Conservation (phyloP, 176 grass and related monocot species). For the Carex cristatella region DNA sequence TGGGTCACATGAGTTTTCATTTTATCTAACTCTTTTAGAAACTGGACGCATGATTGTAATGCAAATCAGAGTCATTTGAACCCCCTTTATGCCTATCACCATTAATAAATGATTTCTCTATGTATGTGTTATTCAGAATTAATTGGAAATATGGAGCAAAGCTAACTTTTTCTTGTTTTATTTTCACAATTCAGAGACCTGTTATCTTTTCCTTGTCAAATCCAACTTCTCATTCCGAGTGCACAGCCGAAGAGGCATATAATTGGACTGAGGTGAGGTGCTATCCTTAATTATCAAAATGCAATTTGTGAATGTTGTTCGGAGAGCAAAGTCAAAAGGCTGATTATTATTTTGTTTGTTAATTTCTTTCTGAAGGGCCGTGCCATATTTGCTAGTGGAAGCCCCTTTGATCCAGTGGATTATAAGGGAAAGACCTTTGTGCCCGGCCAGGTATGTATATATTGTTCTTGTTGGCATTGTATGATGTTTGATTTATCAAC, state of each 20-base stretch:
- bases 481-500: neutral
- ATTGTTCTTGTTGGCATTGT: constrained; percentile 16
- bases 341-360: neutral
- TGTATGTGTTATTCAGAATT: neutral
- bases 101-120: neutral
- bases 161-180: neutral
- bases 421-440: constrained; percentile 58
- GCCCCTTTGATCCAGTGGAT: constrained; percentile 89
- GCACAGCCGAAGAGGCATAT: constrained; percentile 93
- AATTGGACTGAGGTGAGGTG: constrained; percentile 63
- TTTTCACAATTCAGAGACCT: constrained; percentile 53
- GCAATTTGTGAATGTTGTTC: neutral
- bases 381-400: constrained; percentile 94
- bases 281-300: constrained; percentile 2
- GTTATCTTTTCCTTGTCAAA: constrained; percentile 88
- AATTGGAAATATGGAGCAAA: neutral
- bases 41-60: neutral
- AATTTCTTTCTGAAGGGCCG: constrained; percentile 52
- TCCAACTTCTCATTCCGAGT: constrained; percentile 88
- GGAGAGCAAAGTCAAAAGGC: neutral
- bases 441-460: constrained; percentile 68
- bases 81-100: neutral
- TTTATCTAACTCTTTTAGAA: neutral
- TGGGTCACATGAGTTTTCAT: neutral
- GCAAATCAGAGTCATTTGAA: neutral